Base-by-base conservation (phyloP, 768 basidiomycete species). In the Asterophora parasitica region DNA sequence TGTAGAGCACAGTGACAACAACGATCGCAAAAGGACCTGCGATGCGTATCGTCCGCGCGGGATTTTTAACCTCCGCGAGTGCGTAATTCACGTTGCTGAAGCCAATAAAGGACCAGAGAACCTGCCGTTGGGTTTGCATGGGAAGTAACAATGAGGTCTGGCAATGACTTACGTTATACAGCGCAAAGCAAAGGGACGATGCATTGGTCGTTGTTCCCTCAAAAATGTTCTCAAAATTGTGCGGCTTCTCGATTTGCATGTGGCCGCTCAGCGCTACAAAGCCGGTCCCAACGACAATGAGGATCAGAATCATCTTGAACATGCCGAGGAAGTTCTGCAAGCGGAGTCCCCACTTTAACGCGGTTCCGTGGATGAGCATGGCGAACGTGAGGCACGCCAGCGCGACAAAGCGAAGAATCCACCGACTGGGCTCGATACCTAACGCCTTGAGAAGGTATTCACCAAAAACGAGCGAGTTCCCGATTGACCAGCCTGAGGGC, bases 31-130 rank as follows among this genome's bases (percentile, higher is more conserved):
- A 61, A 4, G 85, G 82, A 2, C 78, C 82, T 0, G 85, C 84
- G n/a, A 74, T 69, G 48, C 75, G 76, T 54, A 89, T 67, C 0
- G 83, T 86, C 16, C 76, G 72, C 5, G 75, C 64, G 0, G 85
- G 86, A 50, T 86, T 70, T 38, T 73, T 73, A 8, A 84, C 71
- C 49, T 88, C 84, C 1, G 77, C 75, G 11, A 86, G 67, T 0
- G 78, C 81, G 54, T 85, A 86, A 58, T 86, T 85, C 26, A 77
- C 81, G 53, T 82, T 84, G 27, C 74, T 77, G 60, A 80, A 87
- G 0, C 85, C 85, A 28, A 73, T 68, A 57, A 74, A 84, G 2
- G 71, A 70, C 67, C 68, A 67, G 31, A 70, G 50, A 64, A 77
- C 79, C 77, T 79, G 48, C 11, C 2, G 9, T 31, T 1, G 11